Conservation (phyloP, 2,329 filamentous ascomycete species). For the Chalaropsis ovoidea region DNA sequence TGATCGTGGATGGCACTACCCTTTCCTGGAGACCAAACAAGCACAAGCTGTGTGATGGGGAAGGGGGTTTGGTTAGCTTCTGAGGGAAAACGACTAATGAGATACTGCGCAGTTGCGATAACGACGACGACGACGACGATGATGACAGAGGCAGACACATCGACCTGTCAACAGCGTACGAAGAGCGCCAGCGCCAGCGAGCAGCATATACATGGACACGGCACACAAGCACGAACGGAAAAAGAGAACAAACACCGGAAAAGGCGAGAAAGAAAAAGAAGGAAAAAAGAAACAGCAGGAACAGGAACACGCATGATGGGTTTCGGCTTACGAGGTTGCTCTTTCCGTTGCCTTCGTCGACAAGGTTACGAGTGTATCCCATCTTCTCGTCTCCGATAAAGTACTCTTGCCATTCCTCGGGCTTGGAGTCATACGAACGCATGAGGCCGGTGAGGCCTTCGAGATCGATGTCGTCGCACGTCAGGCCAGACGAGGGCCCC, state of each 20-base stretch:
- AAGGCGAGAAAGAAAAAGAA: not conserved
- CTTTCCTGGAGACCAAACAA: constrained; percentile 82
- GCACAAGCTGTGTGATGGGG: constrained; percentile 51
- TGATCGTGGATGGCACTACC: constrained; percentile 80
- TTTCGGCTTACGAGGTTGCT: constrained; percentile 54
- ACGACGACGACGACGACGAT: not conserved
- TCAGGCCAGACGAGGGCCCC: constrained; percentile 70
- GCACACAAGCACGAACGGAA: not conserved
- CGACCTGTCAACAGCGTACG: not conserved
- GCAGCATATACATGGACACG: not conserved
- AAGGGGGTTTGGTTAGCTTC: constrained; percentile 5
- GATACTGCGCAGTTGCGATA: not conserved
- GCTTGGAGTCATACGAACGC: constrained; percentile 59
- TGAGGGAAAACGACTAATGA: not conserved
- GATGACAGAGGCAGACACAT: not conserved
- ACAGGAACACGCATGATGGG: not conserved
- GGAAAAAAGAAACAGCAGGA: not conserved
- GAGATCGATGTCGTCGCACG: constrained; percentile 71
- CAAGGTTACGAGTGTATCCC: constrained; percentile 77
- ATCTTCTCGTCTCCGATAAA: constrained; percentile 60
- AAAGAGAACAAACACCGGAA: not conserved
- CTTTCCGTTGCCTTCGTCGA: constrained; percentile 78
- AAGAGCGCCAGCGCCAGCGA: not conserved
- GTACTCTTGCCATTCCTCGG: constrained; percentile 63
- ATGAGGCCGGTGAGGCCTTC: constrained; percentile 61